phyloP scores from a whole-genome alignment of 2,329 filamentous ascomycete genomes.

The Polychaeton citri region DNA sequence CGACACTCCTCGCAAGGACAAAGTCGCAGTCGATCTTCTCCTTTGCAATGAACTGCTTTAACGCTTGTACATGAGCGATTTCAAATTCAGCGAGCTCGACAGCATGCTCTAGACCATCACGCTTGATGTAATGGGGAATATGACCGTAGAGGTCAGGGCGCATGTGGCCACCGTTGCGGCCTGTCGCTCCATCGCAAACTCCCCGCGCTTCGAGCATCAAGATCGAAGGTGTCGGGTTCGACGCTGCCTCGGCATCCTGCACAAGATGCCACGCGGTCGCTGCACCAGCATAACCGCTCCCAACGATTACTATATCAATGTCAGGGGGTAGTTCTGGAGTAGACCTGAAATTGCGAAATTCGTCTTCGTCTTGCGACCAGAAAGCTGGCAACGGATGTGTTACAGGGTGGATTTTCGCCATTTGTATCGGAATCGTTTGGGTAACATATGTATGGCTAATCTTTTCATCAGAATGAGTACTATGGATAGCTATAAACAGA shows the following conservation, averaged over 20 bases:
- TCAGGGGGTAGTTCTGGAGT: conserved; percentile 3
- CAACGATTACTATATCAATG: conserved; percentile 13
- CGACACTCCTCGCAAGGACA: conserved; percentile 27
- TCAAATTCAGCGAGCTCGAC: conserved; percentile 20
- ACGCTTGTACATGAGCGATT: conserved; percentile 13
- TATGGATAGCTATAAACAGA: no score
- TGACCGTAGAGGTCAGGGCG: conserved; percentile 1
- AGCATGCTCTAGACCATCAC: conserved; percentile 17
- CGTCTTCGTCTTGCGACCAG: neutral
- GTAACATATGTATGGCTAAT: no score
- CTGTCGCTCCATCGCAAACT: neutral
- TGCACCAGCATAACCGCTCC: conserved; percentile 14
- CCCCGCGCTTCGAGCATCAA: neutral
- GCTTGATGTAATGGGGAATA: conserved; percentile 4
- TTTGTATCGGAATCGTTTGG: no score
- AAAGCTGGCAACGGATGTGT: neutral
- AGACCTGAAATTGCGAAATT: conserved; percentile 6
- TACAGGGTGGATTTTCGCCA: neutral
- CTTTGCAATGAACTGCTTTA: conserved; percentile 26
- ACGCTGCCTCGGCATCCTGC: neutral
- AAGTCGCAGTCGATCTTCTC: conserved; percentile 34
- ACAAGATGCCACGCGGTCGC: conserved; percentile 10
- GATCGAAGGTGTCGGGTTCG: neutral
- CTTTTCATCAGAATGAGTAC: no score
- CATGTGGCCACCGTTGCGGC: conserved; percentile 1